A percentile compares a stretch with the other conserved stretches of the same genome.
Evolutionary conservation across 2,329 filamentous ascomycete species (phyloP).

Genomic region (Ilyonectria destructans): DNA sequence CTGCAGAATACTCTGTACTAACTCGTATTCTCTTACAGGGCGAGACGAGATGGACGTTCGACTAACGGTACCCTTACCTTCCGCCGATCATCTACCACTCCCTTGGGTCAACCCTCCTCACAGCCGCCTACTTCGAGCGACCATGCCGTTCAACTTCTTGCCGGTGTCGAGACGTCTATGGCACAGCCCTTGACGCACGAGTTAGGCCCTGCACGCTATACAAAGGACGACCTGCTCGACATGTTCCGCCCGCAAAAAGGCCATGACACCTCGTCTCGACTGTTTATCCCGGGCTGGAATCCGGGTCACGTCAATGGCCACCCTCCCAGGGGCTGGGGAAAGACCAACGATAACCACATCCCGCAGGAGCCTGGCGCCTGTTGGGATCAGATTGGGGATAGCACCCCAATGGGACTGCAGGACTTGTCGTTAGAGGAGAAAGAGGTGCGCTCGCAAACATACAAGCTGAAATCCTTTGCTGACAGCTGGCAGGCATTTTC

Average conservation of each 20-base stretch:
- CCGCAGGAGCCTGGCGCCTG: conserved; percentile 91
- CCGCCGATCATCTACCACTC: conserved; percentile 75
- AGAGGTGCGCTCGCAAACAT: conserved; percentile 62
- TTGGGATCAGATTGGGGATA: conserved; percentile 84
- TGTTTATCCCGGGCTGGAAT: conserved; percentile 86
- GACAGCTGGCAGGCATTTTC: conserved; percentile 77
- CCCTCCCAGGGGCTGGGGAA: conserved; percentile 80
- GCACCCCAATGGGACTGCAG: conserved; percentile 80
- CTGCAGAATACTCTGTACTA: conserved; percentile 24
- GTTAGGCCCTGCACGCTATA: conserved; percentile 74
- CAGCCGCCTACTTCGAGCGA: conserved; percentile 57
- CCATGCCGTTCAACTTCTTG: conserved; percentile 59
- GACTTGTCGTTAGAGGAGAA: conserved; percentile 78
- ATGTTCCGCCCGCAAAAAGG: conserved; percentile 74
- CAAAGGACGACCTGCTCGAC: conserved; percentile 83
- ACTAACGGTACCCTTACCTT: conserved; percentile 77
- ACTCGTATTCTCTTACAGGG: conserved; percentile 60
- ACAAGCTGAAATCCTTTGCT: conserved; percentile 33
- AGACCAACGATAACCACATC: conserved; percentile 80
- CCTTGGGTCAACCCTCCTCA: conserved; percentile 60
- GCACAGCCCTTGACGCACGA: conserved; percentile 53
- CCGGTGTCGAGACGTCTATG: conserved; percentile 54
- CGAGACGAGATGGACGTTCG: conserved; percentile 71
- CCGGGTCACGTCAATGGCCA: conserved; percentile 80
- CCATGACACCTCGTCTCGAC: conserved; percentile 70